phyloP scores from a whole-genome alignment of 306 rosid genomes.

The Potentilla sterilis region DNA sequence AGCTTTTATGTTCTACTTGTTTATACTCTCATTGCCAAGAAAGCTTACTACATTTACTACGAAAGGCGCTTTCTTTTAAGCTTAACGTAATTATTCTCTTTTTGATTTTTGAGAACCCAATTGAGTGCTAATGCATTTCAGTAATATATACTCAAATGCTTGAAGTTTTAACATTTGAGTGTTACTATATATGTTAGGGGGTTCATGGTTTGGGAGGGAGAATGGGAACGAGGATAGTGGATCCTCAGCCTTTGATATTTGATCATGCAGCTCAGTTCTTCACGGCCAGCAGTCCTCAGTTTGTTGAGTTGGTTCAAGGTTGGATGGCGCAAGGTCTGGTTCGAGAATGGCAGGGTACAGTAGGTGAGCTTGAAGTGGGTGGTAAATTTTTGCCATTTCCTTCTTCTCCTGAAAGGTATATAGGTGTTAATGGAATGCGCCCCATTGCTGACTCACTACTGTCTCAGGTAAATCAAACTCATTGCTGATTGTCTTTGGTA shows the following conservation, averaged over 20 bases:
- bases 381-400: slow-evolving; percentile 65
- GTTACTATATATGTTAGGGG: slow-evolving; percentile 47
- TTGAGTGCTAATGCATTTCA: neutral
- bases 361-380: slow-evolving; percentile 78
- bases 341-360: slow-evolving; percentile 61
- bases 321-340: slow-evolving; percentile 77
- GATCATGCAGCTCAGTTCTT: slow-evolving; percentile 97
- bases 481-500: neutral
- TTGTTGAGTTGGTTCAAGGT: slow-evolving; percentile 52
- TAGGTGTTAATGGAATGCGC: slow-evolving; percentile 78
- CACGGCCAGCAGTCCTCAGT: slow-evolving; percentile 60
- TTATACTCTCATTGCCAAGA: too few species aligned
- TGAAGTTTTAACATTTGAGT: neutral
- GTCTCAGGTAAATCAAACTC: slow-evolving; percentile 46
- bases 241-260: slow-evolving; percentile 58
- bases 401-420: slow-evolving; percentile 55
- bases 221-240: slow-evolving; percentile 76
- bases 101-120: neutral
- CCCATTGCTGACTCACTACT: slow-evolving; percentile 76
- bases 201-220: slow-evolving; percentile 93
- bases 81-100: neutral
- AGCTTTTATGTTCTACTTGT: too few species aligned
- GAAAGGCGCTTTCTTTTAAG: neutral
- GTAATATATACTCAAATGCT: neutral
- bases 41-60: neutral